Base-by-base conservation (phyloP, 768 basidiomycete genomes). In the Russula compacta region DNA sequence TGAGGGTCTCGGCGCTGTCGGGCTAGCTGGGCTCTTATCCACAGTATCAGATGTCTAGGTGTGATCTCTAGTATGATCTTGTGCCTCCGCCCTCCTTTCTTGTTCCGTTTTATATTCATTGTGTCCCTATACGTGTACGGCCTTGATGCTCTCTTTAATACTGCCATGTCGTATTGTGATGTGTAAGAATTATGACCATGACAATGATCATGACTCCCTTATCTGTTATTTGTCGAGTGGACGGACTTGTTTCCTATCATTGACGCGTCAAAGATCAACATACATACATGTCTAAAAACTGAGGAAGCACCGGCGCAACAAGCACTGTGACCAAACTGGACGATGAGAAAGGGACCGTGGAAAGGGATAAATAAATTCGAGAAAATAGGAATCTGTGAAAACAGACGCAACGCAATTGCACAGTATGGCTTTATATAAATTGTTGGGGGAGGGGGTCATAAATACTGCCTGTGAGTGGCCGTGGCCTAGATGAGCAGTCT, bases 11-110 rank as follows among this genome's bases (percentile, higher is more conserved):
- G 77, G 80, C 40, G 67, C 71, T 21, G 74, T 76, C 36, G 77
- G 78, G 29, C 79, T 81, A 36, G 79, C 76, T 21, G 84, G 79
- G 51, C 64, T 86, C 52, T 69, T 86, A 64, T 80, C 73, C 71
- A 78, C 77, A 67, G 71, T 85, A 17, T 66, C 81, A 42, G 74
- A 81, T 43, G 59, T 79, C 6, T 82, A 68, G 21, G 49, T 4
- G 17, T 32, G 19, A n/a, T n/a, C 29, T 12, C n/a, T 8, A 14
- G 15, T 12, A 36, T 58, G 36, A 32, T 53, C 19, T n/a, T 38
- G 24, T 52, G 36, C 38, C 15, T n/a, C 19, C 3, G 29, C 12
- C 2, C 7, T 15, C 48, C 29, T 5, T 14, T 4, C 5, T 42
- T 17, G 2, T 4, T 32, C 42, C 8, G 12, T 19, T 32, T 15